Evolutionary conservation across 75 land plant species (phyloP).

Genomic region (Cunninghamia lanceolata): DNA sequence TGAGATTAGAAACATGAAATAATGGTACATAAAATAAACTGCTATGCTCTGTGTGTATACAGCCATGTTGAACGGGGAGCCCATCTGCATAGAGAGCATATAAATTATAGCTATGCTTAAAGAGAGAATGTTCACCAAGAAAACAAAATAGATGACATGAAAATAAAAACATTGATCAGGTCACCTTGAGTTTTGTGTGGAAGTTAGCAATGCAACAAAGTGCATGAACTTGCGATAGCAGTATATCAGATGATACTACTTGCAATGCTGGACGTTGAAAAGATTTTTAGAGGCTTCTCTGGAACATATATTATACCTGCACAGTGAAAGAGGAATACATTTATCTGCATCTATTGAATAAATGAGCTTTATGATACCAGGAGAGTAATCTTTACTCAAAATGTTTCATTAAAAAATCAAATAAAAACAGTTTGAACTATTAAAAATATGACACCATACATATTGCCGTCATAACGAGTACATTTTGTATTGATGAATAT

Average conservation of each 20-base stretch:
- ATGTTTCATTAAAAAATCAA: neutral
- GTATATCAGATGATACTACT: constrained; percentile 46
- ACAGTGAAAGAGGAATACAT: neutral
- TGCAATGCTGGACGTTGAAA: constrained; percentile 80
- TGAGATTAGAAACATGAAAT: neutral
- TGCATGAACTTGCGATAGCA: neutral
- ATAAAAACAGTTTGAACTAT: neutral
- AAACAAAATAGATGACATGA: neutral
- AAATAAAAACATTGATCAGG: neutral
- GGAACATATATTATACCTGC: constrained; percentile 79
- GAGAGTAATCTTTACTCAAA: neutral
- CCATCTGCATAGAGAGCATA: neutral
- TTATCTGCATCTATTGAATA: neutral
- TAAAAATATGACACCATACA: neutral
- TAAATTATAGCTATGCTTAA: neutral
- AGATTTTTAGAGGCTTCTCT: constrained; percentile 75
- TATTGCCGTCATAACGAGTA: neutral
- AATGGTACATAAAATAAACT: neutral
- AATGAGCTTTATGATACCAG: neutral
- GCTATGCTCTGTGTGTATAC: neutral
- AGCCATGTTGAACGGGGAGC: neutral
- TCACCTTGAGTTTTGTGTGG: neutral
- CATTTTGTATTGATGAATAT: neutral
- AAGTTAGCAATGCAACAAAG: neutral
- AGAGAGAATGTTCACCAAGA: neutral